Evolutionary conservation across 306 rosid genomes (phyloP), one percentile per base, ranked within the genome.

Genomic region (Casuarina glauca): DNA sequence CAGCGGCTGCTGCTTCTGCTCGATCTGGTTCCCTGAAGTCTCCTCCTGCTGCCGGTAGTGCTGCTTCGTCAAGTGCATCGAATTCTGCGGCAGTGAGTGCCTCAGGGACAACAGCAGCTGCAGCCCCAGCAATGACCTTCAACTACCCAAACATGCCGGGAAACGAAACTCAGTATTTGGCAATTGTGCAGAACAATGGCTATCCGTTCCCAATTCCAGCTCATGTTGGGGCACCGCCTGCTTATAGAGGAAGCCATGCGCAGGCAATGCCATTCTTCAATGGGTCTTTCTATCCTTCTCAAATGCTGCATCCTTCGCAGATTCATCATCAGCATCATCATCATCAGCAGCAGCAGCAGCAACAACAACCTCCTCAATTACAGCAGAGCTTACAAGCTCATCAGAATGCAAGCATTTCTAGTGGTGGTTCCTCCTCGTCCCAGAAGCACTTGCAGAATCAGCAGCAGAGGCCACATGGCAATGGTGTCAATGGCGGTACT

Each of bases 261-360:
- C 99, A 90, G 78, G 86, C 97, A 1, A 74, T 96, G 84, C 96
- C 99, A 0, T 93, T 90, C 72, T 91, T 88, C 79, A 93, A 82
- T 64, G 97, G 97, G 38, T 86, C 99, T 13, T 96, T 96, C 84
- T 93, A 91, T 83, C 10, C 98, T 71, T 81, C 98, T 46, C 97
- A 84, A 82, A 87, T 93, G 90, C 77, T 96, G 67, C 98, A 96
- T 82, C 93, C 94, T 83, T 88, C 98, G 4, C 99, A 92, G 76
- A 89, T 91, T 79, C 98, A 82, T 66, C 70, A 42, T 76, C 88
- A 81, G 72, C 88, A 80, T 79, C 98, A 82, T 66, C 70, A 42
- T 76, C 88, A 81, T 74, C 88, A 80, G 76, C 90, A 84, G 73
- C 86, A 79, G 38, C 84, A 89, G 73, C 85, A 86, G 49, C 93